Evolutionary conservation across 2,329 filamentous ascomycete genomes (phyloP).

Genomic region (Aspergillus brasiliensis): DNA sequence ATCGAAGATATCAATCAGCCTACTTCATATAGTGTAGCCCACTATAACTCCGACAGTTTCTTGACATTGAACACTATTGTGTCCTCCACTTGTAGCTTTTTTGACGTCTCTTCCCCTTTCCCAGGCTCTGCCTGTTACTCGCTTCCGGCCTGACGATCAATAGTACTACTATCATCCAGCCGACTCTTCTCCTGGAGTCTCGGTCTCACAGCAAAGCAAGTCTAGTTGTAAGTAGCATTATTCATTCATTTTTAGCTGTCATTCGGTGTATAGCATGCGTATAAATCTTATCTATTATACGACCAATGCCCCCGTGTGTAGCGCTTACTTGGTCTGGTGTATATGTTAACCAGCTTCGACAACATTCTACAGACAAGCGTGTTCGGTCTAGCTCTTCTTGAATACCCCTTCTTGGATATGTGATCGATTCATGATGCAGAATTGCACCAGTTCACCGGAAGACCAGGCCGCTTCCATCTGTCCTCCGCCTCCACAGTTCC

Average conservation of each 20-base stretch:
- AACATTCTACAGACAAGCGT: background rate
- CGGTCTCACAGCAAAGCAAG: background rate
- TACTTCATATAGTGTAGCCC: background rate
- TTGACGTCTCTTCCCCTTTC: background rate
- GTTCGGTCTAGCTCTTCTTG: background rate
- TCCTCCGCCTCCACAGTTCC: constrained; percentile 60
- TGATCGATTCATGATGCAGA: constrained; percentile 25
- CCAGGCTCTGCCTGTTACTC: background rate
- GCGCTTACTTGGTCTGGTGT: background rate
- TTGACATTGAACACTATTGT: background rate
- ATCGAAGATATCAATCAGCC: background rate
- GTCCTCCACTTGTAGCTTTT: background rate
- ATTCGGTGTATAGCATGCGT: background rate
- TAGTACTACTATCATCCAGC: background rate
- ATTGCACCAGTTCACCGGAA: constrained; percentile 42
- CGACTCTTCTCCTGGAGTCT: background rate
- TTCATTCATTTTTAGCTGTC: background rate
- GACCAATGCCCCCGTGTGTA: background rate
- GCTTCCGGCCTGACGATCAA: background rate
- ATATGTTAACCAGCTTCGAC: background rate
- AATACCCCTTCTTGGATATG: constrained; percentile 14
- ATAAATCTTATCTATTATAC: background rate
- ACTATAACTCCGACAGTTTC: background rate
- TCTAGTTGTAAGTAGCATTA: background rate
- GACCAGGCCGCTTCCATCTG: constrained; percentile 24